These are phyloP conservation scores for Podaxis mareebaensis DNA, from an alignment of 768 basidiomycete genomes.

Conservation along the genomic window DNA sequence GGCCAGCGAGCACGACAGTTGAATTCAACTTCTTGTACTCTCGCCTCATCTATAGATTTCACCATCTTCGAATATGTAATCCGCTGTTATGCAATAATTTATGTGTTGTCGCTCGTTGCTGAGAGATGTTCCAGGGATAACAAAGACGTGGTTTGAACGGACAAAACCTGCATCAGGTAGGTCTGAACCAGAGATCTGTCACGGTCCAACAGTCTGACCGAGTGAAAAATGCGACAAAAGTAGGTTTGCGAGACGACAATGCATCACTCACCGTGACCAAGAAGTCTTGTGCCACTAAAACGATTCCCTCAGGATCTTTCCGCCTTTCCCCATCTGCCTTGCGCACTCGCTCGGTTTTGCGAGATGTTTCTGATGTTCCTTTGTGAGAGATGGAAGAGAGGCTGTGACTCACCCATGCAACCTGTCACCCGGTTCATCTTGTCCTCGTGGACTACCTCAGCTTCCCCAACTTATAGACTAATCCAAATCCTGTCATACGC, in stretches of 20 bases:
- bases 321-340: constrained; percentile 1
- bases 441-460: background rate
- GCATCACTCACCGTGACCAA: background rate
- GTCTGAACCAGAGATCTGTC: background rate
- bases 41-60: no score
- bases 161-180: background rate
- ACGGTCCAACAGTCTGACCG: background rate
- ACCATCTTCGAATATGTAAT: no score
- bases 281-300: constrained; percentile 2
- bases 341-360: background rate
- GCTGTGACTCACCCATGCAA: background rate
- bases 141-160: background rate
- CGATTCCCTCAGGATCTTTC: background rate
- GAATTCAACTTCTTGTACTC: no score
- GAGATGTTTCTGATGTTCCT: constrained; percentile 2
- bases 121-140: background rate
- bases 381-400: background rate
- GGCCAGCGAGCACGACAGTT: background rate
- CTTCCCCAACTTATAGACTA: background rate
- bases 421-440: background rate
- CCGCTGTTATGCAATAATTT: background rate
- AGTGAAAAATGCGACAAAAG: constrained; percentile 1
- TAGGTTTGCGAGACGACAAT: background rate
- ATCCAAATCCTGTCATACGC: background rate
- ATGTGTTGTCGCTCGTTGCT: background rate